These are phyloP conservation scores for Sporisorium sorghi DNA, from an alignment of 1,284 basidiomycete genomes.

Conservation along the genomic window DNA sequence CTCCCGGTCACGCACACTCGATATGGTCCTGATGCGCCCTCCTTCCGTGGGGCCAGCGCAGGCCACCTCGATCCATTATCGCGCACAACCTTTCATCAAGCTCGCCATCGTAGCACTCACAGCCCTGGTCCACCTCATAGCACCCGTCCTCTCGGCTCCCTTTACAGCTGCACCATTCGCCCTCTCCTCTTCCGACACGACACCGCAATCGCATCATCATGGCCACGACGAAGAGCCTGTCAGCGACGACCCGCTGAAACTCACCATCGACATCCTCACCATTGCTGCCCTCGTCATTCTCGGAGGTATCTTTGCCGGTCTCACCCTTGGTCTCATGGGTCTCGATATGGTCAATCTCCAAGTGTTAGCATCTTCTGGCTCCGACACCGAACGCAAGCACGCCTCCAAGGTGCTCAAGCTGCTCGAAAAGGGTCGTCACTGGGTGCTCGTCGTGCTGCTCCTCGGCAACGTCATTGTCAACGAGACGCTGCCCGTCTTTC, in stretches of 20 bases:
- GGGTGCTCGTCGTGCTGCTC: slow-evolving; percentile 87
- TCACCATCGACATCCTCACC: slow-evolving; percentile 55
- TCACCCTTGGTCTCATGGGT: slow-evolving; percentile 93
- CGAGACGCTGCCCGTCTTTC: slow-evolving; percentile 71
- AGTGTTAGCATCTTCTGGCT: slow-evolving; percentile 83
- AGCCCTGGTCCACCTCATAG: slow-evolving; percentile 46
- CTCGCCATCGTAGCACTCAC: slow-evolving; percentile 42
- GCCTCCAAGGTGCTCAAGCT: slow-evolving; percentile 74
- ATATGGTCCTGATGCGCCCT: slow-evolving; percentile 14
- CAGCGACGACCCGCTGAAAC: slow-evolving; percentile 49
- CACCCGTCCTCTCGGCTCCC: slow-evolving; percentile 34
- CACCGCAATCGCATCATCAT: slow-evolving; percentile 14
- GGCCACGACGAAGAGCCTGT: slow-evolving; percentile 41
- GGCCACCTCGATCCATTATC: slow-evolving; percentile 27
- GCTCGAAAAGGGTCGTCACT: slow-evolving; percentile 85
- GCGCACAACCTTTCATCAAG: slow-evolving; percentile 46
- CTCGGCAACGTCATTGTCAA: slow-evolving; percentile 84
- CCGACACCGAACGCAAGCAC: slow-evolving; percentile 73
- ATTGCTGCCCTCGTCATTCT: slow-evolving; percentile 63
- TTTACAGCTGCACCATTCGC: slow-evolving; percentile 8
- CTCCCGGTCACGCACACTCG: neutral
- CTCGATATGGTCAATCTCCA: slow-evolving; percentile 91
- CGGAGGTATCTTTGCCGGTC: slow-evolving; percentile 72
- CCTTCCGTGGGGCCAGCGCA: slow-evolving; percentile 9
- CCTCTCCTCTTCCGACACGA: neutral